Conservation (phyloP, 2,329 filamentous ascomycete genomes). For the Knoxdaviesia capensis region DNA sequence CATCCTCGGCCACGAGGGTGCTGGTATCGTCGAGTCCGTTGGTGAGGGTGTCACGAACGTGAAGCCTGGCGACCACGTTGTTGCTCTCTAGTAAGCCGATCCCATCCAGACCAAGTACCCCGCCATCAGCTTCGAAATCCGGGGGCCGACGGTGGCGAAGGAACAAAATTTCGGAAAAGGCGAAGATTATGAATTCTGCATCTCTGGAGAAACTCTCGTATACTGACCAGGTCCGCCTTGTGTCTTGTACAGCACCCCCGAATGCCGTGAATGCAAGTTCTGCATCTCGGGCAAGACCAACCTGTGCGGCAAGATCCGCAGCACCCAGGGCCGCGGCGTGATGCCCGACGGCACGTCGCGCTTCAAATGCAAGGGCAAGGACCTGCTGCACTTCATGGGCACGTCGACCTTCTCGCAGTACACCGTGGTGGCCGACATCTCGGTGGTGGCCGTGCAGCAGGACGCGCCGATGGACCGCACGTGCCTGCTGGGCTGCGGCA, state of each 20-base stretch:
- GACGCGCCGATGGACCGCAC: slow-evolving; percentile 91
- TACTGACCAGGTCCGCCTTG: not conserved
- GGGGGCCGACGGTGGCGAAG: too few relatives aligned
- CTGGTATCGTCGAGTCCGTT: slow-evolving; percentile 79
- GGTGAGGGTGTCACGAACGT: slow-evolving; percentile 90
- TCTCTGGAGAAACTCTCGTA: not conserved
- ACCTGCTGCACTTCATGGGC: slow-evolving; percentile 97
- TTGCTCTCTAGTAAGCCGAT: slow-evolving; percentile 57
- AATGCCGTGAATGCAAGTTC: slow-evolving; percentile 98
- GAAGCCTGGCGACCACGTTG: slow-evolving; percentile 80
- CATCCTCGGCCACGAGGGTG: slow-evolving; percentile 76
- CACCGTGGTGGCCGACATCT: slow-evolving; percentile 96
- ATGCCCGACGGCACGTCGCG: slow-evolving; percentile 95
- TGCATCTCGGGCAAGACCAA: slow-evolving; percentile 99
- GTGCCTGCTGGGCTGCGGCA: slow-evolving; percentile 90
- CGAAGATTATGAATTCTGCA: not conserved
- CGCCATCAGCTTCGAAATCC: too few relatives aligned
- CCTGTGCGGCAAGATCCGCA: slow-evolving; percentile 95
- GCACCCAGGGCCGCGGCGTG: slow-evolving; percentile 84
- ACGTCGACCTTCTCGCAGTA: slow-evolving; percentile 98
- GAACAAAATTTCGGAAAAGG: slow-evolving; percentile 5
- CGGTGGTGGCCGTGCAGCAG: slow-evolving; percentile 78
- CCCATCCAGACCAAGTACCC: too few relatives aligned
- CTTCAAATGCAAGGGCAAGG: slow-evolving; percentile 87
- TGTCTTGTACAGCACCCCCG: slow-evolving; percentile 52